Base-by-base conservation (phyloP, 2,329 filamentous ascomycete species). In the Bimuria novae-zelandiae region DNA sequence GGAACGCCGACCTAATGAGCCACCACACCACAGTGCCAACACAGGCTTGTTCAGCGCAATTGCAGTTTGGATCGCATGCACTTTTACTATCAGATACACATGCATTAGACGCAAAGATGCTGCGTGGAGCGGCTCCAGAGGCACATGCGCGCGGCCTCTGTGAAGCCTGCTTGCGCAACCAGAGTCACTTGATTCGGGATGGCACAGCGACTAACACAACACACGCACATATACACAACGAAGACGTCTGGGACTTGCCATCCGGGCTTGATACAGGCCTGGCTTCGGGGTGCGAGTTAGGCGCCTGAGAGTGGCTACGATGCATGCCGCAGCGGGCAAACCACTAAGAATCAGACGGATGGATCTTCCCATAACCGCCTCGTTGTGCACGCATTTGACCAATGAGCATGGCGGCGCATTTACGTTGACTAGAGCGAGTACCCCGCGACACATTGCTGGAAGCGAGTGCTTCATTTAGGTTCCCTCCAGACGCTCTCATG, bases 201-300 rank as follows among this genome's bases (percentile, higher is more conserved):
- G 54, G 37, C 55, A 62, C 51, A 50, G 51, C 54, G 33, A 57
- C 46, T 51, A 56, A 50, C 59, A 56, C 54, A 52, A 53, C 52
- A 57, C 45, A 44, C 23, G 56, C 53, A 64, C 53, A 39, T 46
- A n/a, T n/a, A 53, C 60, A 56, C 57, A 49, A 45, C 46, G 50
- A 49, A 62, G 51, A 49, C 55, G 43, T 62, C 57, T 62, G 57
- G 57, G 56, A 62, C 63, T 56, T 64, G 59, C 56, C 60, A 56
- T 48, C 62, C 49, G 58, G 63, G 51, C 56, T 63, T 63, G 63
- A 65, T 68, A 68, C 69, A 63, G 54, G 56, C 56, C 63, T 60
- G 61, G 54, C 52, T 60, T 62, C 56, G 64, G 55, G 57, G 65
- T 63, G 62, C 57, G 66, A 66, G 56, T 60, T 66, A 65, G 63